Base-by-base conservation (phyloP, 768 basidiomycete genomes). In the Phaffia tasmanica region DNA sequence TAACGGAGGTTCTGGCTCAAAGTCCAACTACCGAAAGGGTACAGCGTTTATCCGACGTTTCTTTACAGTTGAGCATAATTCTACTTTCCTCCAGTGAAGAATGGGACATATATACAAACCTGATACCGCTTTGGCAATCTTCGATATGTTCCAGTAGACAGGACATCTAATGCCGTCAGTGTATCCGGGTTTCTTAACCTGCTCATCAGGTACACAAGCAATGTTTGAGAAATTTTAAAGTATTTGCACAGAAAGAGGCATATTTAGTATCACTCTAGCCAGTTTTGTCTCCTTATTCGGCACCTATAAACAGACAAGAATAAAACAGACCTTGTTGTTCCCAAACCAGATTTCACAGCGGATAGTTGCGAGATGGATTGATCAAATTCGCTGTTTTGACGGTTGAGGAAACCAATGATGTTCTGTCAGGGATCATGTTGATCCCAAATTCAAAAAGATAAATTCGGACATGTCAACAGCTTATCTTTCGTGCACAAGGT, bases 141-240 rank as follows among this genome's bases (percentile, higher is more conserved):
- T 49, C 84, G 80, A 73, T 97, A 98, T 19, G 87, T 85, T 0
- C 92, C 93, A 16, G 84, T 85, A 1, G 87, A 87, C 42, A 95
- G 80, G 63, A 97, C 87, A 71, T 92, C 87, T 48, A 97, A 78
- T 27, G 93, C 93, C 0, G 91, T 94, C 4, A 92, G 81, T 27
- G 97, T 79, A 76, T 98, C 94, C 69, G 93, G 90, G 77, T 97
- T 97, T 65, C 93, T 85, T 23, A 91, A 82, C 73, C 93, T 90
- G 72, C 6, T 5, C 23, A 54, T 15, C n/a, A 23, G 53, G 29
- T 23, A 54, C 53, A 54, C 9, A 16, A 54, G 29, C 35, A 42
- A 11, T 42, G 53, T 9, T 53, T 61, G 58, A 25, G 7, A 55
- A 18, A 56, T 18, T 46, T 32, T 14, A 27, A 65, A 23, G 53